Base-by-base conservation (phyloP, 2,329 filamentous ascomycete species). In the Davidsoniella eucalypti region DNA sequence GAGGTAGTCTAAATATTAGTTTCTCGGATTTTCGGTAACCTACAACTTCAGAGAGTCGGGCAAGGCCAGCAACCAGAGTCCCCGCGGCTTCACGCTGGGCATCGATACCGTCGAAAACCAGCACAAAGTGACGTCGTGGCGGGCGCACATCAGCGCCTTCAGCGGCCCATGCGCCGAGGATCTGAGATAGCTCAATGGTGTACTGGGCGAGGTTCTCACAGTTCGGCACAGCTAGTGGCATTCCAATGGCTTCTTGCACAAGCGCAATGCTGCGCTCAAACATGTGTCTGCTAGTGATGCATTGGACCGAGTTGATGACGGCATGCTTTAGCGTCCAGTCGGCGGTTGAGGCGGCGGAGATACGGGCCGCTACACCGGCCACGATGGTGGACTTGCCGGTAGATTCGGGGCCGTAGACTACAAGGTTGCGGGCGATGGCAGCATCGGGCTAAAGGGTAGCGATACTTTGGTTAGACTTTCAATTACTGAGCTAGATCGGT, bases 51-150 rank as follows among this genome's bases (percentile, higher is more conserved):
- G 84, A 82, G 17, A 98, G 64, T 54, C 88, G 75, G 18, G 84
- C 85, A 54, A 98, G 66, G 10, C 85, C 87, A 29, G 88, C 80
- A 4, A 94, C 67, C 12, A 96, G 66, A 1, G 86, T 94, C 2
- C 78, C 73, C 5, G 84, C 78, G 5, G 83, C 78, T 60, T 96
- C 90, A 58, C 82, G 73, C 62, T 94, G 84, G 55, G 73, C 76
- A 62, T 96, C 90, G 52, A 96, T 81, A 9, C 79, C 85, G 67
- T 96, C 92, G 55, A 96, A 73, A 9, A 95, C 84, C 52, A 96
- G 65, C 7, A 90, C 79, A 57, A 94, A 87, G 38, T 64, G 62
- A 6, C 61, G 57, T 5, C 58, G 52, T 10, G 59, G 57, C 54
- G 71, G 69, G 47, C 71, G 65, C 3, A 38, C 47, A 37, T 50